These are phyloP conservation scores for Suillus weaverae DNA, from an alignment of 768 basidiomycete species.

Conservation along the genomic window DNA sequence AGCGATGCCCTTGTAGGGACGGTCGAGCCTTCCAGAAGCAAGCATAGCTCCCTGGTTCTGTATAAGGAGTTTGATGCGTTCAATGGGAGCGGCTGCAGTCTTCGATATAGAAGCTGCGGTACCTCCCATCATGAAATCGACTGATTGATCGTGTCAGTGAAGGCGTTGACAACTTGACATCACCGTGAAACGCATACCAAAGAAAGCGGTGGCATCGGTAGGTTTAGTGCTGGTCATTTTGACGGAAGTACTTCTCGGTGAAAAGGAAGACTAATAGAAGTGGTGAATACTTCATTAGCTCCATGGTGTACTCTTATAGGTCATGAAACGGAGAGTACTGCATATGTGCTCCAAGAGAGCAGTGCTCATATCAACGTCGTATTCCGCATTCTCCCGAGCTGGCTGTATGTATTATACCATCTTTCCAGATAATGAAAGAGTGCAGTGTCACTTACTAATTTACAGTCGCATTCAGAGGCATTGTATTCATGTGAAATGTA, in stretches of 20 bases:
- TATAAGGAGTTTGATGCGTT: slow-evolving; percentile 40
- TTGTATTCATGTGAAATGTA: neutral
- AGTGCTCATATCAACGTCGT: neutral
- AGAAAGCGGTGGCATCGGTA: slow-evolving; percentile 17
- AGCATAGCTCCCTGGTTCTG: slow-evolving; percentile 42
- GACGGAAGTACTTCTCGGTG: neutral
- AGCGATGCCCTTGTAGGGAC: slow-evolving; percentile 37
- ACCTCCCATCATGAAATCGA: slow-evolving; percentile 40
- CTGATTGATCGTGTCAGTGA: slow-evolving; percentile 20
- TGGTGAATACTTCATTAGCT: neutral
- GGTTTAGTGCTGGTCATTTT: neutral
- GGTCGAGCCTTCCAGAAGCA: slow-evolving; percentile 34
- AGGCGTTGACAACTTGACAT: neutral
- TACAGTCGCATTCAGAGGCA: neutral
- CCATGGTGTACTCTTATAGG: neutral
- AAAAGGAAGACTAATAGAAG: neutral
- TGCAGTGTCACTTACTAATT: neutral
- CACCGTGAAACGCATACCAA: slow-evolving; percentile 13
- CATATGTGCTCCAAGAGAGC: neutral
- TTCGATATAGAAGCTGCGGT: slow-evolving; percentile 38
- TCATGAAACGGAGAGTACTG: neutral
- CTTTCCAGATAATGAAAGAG: neutral
- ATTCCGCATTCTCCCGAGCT: neutral
- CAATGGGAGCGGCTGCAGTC: slow-evolving; percentile 41
- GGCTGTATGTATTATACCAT: too few species aligned